Conservation (phyloP, 345 rosid species). For the Gossypium thurberi region DNA sequence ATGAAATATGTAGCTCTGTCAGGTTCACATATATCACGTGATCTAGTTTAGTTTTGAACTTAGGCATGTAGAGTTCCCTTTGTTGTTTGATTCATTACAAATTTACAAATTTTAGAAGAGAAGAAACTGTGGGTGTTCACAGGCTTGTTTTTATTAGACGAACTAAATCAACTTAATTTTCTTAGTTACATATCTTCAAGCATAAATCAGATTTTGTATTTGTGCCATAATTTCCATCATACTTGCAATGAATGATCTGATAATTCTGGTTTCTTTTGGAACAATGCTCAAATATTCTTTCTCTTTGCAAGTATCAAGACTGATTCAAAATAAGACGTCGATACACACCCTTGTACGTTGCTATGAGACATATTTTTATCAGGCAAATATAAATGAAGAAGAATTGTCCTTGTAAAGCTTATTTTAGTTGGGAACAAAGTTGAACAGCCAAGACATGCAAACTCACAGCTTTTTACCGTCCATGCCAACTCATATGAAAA, state of each 20-base stretch:
- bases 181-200: not conserved
- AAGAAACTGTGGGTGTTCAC: not conserved
- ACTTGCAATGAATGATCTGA: not conserved
- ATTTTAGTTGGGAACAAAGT: not conserved
- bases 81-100: not conserved
- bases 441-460: not conserved
- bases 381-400: too few relatives aligned
- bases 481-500: not conserved
- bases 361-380: too few relatives aligned
- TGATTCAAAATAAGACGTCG: too few relatives aligned
- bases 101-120: not conserved
- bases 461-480: not conserved
- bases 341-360: too few relatives aligned
- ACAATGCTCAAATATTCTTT: too few relatives aligned
- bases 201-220: not conserved
- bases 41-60: constrained; percentile 4
- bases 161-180: not conserved
- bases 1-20: not conserved
- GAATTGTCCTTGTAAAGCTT: not conserved
- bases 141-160: not conserved
- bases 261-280: not conserved
- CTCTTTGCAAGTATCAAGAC: too few relatives aligned
- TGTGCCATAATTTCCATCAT: not conserved
- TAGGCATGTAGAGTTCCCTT: not conserved
- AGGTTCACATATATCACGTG: not conserved